Evolutionary conservation across 2,329 filamentous ascomycete species (phyloP), one percentile per base, ranked within the genome.

Genomic region (Penicillium sp.): DNA sequence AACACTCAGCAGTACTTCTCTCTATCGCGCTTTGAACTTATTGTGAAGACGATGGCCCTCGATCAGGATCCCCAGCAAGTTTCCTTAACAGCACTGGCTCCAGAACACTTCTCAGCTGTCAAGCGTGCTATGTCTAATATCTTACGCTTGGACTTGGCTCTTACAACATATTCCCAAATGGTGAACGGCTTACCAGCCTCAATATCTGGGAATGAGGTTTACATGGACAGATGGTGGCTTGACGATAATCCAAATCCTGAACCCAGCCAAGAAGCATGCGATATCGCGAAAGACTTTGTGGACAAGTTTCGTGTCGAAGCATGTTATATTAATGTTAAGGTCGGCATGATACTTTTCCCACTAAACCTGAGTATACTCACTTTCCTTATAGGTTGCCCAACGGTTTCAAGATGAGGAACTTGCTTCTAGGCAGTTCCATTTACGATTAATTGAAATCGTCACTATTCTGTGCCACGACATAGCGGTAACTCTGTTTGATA

Each of bases 401-500:
- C 7, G 21, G 21, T 23, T 23, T 11, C 21, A 23, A 23, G 11
- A 23, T 23, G 21, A 23, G 11, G 21, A 23, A 7, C 21, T 11
- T 7, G 11, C 7, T 11, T 23, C 21, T 7, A 7, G 11, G 2
- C 15, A 33, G 31, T 33, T 33, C 31, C n/a, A 11, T 20, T 21
- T 33, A 33, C 31, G 9, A 19, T 11, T 33, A n/a, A 19, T 33
- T 11, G 21, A 39, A 40, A 10, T 21, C 26, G 14, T 27, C 19
- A 9, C 35, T 15, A 25, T 48, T 36, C 39, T 41, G 38, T 20
- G 17, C 23, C 8, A 35, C 33, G 14, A 40, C 28, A 17, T 33
- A 41, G 30, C 48, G 38, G 17, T 11, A 32, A 16, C 43, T 40
- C 18, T 53, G 4, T 21, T 20, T 13, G 9, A 21, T 11, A 19